Percentiles rank a stretch among this genome's conserved stretches.
These are phyloP conservation scores for Fragaria nilgerrensis DNA, from an alignment of 306 rosid species.

Conservation along the genomic window DNA sequence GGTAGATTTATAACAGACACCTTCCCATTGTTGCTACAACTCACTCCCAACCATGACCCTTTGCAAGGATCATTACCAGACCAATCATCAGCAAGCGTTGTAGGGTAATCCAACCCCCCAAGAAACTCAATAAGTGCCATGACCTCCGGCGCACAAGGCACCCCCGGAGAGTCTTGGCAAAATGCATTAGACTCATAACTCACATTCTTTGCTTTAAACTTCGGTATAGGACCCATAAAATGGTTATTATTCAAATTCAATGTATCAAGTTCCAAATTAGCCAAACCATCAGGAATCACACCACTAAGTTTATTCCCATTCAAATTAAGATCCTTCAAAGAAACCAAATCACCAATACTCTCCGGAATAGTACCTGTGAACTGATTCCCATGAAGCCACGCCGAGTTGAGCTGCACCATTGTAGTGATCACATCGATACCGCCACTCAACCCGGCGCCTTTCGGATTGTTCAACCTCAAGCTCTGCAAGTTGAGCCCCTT, in stretches of 20 bases:
- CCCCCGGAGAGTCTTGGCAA: constrained; percentile 50
- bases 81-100: constrained; percentile 58
- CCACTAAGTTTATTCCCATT: constrained; percentile 80
- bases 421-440: constrained; percentile 54
- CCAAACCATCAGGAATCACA: constrained; percentile 61
- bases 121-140: constrained; percentile 70
- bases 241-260: constrained; percentile 77
- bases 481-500: constrained; percentile 41
- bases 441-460: constrained; percentile 56
- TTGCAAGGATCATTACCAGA: constrained; percentile 68
- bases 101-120: constrained; percentile 63
- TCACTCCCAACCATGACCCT: constrained; percentile 70
- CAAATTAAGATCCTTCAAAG: constrained; percentile 68
- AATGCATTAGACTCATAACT: constrained; percentile 39
- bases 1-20: constrained; percentile 70
- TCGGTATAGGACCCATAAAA: constrained; percentile 84
- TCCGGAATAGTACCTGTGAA: constrained; percentile 72
- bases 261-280: constrained; percentile 40
- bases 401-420: constrained; percentile 55
- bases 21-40: constrained; percentile 44
- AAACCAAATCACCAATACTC: constrained; percentile 57
- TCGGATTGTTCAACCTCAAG: constrained; percentile 74
- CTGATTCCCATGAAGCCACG: constrained; percentile 90
- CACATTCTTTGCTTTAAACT: constrained; percentile 45
- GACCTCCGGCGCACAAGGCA: constrained; percentile 65